Conservation (phyloP, 495 filamentous ascomycete species). For the Penicillium alfredii region DNA sequence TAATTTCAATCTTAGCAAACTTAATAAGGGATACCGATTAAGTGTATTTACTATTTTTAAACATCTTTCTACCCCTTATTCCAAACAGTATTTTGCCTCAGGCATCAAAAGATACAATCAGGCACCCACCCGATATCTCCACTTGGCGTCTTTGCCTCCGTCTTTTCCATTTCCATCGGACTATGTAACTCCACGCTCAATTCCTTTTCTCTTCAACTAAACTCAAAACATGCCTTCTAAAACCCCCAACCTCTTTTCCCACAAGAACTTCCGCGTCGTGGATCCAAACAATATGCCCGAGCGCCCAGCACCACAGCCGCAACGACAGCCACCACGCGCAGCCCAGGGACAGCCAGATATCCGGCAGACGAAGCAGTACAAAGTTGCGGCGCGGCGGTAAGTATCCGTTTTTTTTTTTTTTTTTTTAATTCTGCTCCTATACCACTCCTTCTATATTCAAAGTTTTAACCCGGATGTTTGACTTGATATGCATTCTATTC, state of each 20-base stretch:
- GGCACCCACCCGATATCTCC: too few species aligned
- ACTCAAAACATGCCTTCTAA: too few species aligned
- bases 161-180: constrained; percentile 6
- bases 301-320: constrained; percentile 1
- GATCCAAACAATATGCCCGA: neutral
- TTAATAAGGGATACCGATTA: too few species aligned
- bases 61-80: too few species aligned
- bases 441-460: neutral
- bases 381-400: constrained; percentile 22
- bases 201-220: too few species aligned
- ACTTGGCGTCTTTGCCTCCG: constrained; percentile 7
- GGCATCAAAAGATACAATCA: too few species aligned
- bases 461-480: neutral
- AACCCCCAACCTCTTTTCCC: too few species aligned
- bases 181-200: too few species aligned
- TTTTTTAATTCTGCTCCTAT: constrained; percentile 4
- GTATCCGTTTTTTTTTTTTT: neutral
- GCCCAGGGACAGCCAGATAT: constrained; percentile 17
- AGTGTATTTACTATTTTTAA: too few species aligned
- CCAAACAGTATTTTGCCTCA: too few species aligned
- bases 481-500: neutral
- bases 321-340: constrained; percentile 1
- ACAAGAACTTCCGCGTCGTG: too few species aligned
- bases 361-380: constrained; percentile 26
- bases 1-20: too few species aligned